Base-by-base conservation (phyloP, 306 rosid genomes). In the Dryas octopetala region DNA sequence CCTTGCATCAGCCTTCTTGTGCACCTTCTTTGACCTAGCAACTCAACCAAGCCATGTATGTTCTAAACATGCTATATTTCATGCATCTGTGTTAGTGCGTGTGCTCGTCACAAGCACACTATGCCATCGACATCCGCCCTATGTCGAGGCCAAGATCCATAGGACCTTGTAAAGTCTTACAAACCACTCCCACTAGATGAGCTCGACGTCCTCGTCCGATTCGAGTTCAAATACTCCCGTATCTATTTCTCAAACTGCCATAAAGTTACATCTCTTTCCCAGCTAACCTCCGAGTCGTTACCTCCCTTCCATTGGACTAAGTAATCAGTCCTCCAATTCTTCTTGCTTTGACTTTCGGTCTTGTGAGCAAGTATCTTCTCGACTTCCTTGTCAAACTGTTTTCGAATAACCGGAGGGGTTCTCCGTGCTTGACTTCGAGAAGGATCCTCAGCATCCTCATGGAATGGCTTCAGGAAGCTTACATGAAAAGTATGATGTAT, bases 111-210 rank as follows among this genome's bases (percentile, higher is more conserved):
- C 23, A 23, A 23, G 23, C 23, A 0, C 23, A 23, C 23, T 23
- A 23, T 23, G 23, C 23, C 1, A 23, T 23, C 23, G 23, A 23
- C 23, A 23, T 23, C 23, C 23, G 23, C 23, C 23, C 1, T 23
- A 23, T 23, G 23, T 23, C 23, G 0, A 23, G 23, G 23, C 23
- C 23, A 23, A 23, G 23, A 23, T 23, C 65, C 65, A 7, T 45
- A 4, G 48, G 48, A 45, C 48, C 6, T 45, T 45, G 48, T 45
- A 45, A 45, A 1, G 48, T 45, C 48, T 45, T 45, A 66, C 57
- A 66, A 58, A 73, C 67, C 67, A 15, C 67, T 66, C 58, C 54
- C 55, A 57, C 54, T 38, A 6, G 40, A 73, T 19, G 53, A 64
- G 5, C 14, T 28, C 53, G 41, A 53, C 54, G 53, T 50, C 71